Conservation (phyloP, 225 moss, liverwort and hornwort genomes). For the Asterella californica region DNA sequence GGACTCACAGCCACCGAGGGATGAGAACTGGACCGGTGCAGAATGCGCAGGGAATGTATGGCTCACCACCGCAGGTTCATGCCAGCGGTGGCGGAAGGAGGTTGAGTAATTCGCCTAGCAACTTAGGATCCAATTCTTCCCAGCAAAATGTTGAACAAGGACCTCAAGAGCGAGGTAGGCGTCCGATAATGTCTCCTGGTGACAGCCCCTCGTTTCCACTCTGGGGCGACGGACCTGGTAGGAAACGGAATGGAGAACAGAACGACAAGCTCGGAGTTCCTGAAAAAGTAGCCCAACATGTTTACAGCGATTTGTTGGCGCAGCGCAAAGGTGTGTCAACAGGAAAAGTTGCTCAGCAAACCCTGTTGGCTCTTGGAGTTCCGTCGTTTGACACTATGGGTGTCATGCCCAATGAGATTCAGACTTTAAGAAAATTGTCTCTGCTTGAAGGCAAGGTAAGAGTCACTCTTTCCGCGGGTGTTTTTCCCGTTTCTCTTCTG, state of each 20-base stretch:
- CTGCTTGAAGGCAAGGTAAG: conserved; percentile 83
- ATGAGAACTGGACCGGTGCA: conserved; percentile 24
- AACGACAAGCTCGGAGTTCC: conserved; percentile 44
- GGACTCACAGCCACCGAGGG: conserved; percentile 17
- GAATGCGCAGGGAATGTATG: conserved; percentile 16
- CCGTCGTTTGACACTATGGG: conserved; percentile 72
- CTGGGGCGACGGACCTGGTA: conserved; percentile 24
- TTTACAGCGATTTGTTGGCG: conserved; percentile 48
- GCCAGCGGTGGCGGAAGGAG: conserved; percentile 19
- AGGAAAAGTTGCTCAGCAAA: conserved; percentile 55
- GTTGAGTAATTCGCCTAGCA: conserved; percentile 17
- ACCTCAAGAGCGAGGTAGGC: conserved; percentile 27
- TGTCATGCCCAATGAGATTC: conserved; percentile 66
- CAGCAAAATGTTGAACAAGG: conserved; percentile 15
- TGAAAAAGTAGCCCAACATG: conserved; percentile 51
- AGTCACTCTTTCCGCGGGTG: not conserved
- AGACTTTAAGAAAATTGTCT: conserved; percentile 72
- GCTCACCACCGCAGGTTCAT: conserved; percentile 25
- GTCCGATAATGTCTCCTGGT: conserved; percentile 11
- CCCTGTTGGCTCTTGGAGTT: conserved; percentile 59
- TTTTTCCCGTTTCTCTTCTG: not conserved
- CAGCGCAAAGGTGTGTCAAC: conserved; percentile 63
- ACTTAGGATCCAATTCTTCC: conserved; percentile 9
- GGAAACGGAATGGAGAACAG: conserved; percentile 15
- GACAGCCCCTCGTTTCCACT: conserved; percentile 25